Evolutionary conservation across 768 basidiomycete genomes (phyloP).

Genomic region (Pulveroboletus sp.): DNA sequence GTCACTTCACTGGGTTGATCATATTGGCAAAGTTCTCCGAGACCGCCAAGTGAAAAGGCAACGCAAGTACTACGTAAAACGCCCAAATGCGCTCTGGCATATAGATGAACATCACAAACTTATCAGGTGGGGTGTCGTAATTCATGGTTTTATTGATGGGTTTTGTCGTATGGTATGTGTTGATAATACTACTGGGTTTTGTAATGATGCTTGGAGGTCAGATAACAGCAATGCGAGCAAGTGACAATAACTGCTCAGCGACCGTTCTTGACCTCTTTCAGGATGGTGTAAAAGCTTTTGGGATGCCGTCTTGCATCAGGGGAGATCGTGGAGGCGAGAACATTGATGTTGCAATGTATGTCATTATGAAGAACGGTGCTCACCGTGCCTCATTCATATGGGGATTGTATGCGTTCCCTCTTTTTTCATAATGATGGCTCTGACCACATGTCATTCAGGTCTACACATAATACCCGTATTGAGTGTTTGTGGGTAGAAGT

Average conservation of each 20-base stretch:
- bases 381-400: constrained; percentile 30
- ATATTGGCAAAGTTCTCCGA: background rate
- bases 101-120: background rate
- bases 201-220: background rate
- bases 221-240: background rate
- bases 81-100: background rate
- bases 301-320: constrained; percentile 22
- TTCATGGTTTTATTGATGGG: background rate
- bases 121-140: background rate
- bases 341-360: constrained; percentile 21
- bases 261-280: background rate
- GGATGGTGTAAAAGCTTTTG: constrained; percentile 2
- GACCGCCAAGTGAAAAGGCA: background rate
- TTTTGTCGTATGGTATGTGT: background rate
- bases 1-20: too few relatives aligned
- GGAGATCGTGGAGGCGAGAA: constrained; percentile 34
- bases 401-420: constrained; percentile 12
- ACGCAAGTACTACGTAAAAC: background rate
- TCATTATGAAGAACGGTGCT: constrained; percentile 21
- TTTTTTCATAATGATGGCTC: background rate
- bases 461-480: constrained; percentile 42
- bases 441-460: too few relatives aligned
- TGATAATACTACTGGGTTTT: too few relatives aligned
- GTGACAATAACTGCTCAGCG: background rate
- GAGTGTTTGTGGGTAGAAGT: constrained; percentile 46